phyloP scores from a whole-genome alignment of 768 basidiomycete genomes.

The Royoungia palumana region DNA sequence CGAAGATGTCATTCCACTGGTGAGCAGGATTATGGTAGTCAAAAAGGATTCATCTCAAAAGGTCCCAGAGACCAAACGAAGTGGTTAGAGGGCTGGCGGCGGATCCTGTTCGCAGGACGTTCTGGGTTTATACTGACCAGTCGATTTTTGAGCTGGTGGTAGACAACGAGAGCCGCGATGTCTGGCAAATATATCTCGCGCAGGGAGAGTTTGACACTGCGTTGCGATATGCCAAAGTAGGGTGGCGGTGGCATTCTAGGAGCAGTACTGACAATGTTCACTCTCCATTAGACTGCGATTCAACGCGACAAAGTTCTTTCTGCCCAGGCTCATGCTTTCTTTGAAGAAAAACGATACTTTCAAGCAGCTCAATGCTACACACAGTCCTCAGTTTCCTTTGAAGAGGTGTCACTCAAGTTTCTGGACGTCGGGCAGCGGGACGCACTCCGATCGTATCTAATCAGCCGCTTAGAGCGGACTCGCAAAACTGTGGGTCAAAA shows the following conservation, averaged over 20 bases:
- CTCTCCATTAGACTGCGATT: constrained; percentile 61
- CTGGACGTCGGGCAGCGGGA: constrained; percentile 88
- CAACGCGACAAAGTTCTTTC: constrained; percentile 84
- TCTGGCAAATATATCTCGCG: constrained; percentile 89
- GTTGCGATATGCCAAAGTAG: constrained; percentile 76
- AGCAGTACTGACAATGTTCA: not conserved
- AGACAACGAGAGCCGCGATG: constrained; percentile 86
- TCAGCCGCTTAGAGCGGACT: constrained; percentile 81
- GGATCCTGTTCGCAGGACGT: constrained; percentile 86
- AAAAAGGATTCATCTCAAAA: constrained; percentile 4
- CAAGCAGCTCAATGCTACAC: constrained; percentile 92
- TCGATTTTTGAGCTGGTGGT: constrained; percentile 86
- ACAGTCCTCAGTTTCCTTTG: constrained; percentile 82
- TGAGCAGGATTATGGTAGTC: constrained; percentile 35
- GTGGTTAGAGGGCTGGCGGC: constrained; percentile 69
- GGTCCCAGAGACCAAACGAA: constrained; percentile 68
- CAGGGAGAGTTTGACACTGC: constrained; percentile 77
- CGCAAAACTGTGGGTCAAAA: constrained; percentile 65
- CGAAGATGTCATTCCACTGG: constrained; percentile 80
- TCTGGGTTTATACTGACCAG: constrained; percentile 90
- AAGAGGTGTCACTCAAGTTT: constrained; percentile 89
- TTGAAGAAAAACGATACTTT: constrained; percentile 77
- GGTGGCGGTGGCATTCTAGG: constrained; percentile 17
- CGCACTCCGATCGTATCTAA: constrained; percentile 84
- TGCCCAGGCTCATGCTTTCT: constrained; percentile 78